Conservation (phyloP, 2,329 filamentous ascomycete genomes). For the Aspergillus fumigatus region DNA sequence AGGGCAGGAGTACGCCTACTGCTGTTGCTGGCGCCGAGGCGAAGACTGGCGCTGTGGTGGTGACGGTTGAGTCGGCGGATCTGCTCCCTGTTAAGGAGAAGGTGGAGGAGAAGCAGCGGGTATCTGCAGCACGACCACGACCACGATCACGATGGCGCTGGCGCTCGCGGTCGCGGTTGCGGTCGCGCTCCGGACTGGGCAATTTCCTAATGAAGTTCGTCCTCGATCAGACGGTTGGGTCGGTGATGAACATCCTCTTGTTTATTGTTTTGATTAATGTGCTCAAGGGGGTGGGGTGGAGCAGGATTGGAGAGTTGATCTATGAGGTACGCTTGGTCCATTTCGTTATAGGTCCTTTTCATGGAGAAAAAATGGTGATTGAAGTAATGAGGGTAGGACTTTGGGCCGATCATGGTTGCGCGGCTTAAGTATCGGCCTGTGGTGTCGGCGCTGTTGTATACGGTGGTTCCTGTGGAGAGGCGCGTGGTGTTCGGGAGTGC, state of each 20-base stretch:
- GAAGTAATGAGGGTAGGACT: slow-evolving; percentile 45
- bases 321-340: slow-evolving; percentile 25
- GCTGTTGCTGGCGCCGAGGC: not conserved
- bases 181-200: slow-evolving; percentile 41
- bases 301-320: slow-evolving; percentile 25
- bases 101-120: slow-evolving; percentile 62
- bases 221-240: slow-evolving; percentile 55
- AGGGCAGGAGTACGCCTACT: not conserved
- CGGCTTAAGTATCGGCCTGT: slow-evolving; percentile 70
- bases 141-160: not conserved
- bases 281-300: slow-evolving; percentile 29
- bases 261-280: slow-evolving; percentile 54
- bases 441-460: slow-evolving; percentile 66
- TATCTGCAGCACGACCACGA: no score
- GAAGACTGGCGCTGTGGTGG: not conserved
- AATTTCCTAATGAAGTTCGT: slow-evolving; percentile 51
- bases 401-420: slow-evolving; percentile 61
- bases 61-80: not conserved
- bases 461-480: slow-evolving; percentile 65
- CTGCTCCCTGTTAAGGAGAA: slow-evolving; percentile 41
- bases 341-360: not conserved
- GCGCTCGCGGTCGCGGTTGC: not conserved
- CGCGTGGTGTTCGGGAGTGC: slow-evolving; percentile 67
- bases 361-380: not conserved
- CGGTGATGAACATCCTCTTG: slow-evolving; percentile 52